These are phyloP conservation scores for Fragilaria radians DNA, from an alignment of 108 stramenopile species.

Conservation along the genomic window DNA sequence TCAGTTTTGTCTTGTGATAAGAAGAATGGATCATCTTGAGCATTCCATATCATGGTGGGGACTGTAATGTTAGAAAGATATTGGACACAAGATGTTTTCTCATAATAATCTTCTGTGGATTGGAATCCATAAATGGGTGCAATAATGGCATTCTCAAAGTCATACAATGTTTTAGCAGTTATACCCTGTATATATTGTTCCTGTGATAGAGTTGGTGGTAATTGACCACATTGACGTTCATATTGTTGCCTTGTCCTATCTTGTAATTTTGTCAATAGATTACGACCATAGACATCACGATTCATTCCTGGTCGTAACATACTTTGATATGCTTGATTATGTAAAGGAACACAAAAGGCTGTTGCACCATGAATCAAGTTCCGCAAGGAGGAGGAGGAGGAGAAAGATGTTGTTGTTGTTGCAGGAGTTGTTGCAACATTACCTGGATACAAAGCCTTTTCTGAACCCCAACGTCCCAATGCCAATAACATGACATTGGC, in stretches of 20 bases:
- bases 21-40: constrained; percentile 80
- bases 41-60: constrained; percentile 61
- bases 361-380: constrained; percentile 83
- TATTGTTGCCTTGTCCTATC: too few species aligned
- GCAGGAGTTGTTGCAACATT: too few species aligned
- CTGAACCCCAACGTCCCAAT: constrained; percentile 73
- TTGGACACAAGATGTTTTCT: constrained; percentile 39
- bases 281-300: constrained; percentile 41
- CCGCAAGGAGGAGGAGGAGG: too few species aligned
- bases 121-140: constrained; percentile 68
- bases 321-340: constrained; percentile 36
- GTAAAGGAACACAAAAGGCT: constrained; percentile 78
- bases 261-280: constrained; percentile 36
- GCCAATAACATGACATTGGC: constrained; percentile 83
- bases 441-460: constrained; percentile 23
- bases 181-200: constrained; percentile 42
- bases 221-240: too few species aligned
- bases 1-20: too few species aligned
- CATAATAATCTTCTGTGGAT: constrained; percentile 69
- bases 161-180: constrained; percentile 50
- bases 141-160: constrained; percentile 67
- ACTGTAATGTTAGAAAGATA: constrained; percentile 50
- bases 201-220: constrained; percentile 24
- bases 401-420: too few species aligned
- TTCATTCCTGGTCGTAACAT: constrained; percentile 60